Base-by-base conservation (phyloP, 441 rosid species). In the Gossypium davidsonii region DNA sequence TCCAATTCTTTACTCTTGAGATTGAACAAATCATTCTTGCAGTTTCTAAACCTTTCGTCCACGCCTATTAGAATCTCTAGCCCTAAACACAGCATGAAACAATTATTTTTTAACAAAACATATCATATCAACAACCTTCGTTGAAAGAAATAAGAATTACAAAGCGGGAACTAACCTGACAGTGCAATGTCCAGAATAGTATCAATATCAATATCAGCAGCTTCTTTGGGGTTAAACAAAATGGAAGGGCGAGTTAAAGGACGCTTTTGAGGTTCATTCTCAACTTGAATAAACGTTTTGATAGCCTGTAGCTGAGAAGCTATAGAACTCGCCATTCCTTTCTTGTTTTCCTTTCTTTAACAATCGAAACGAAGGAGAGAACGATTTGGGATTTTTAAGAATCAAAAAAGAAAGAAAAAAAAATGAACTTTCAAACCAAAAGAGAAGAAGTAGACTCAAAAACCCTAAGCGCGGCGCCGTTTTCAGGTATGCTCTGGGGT, bases 161-260 rank as follows among this genome's bases (percentile, higher is more conserved):
- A 66, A 42, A 64, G 72, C 62, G 9, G 14, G 21, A 66, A 71
- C 79, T 31, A 1, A 93, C 99, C 99, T 76, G 90, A 79, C 72
- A 85, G 81, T 1, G 93, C 97, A 12, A 89, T 85, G 61, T 64
- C 74, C 25, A 84, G 78, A 46, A 96, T 84, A 14, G 92, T 79
- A 4, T 96, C 98, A 67, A 87, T 76, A 67, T 93, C 97, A 8
- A 91, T 75, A 77, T 96, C 99, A 3, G 93, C 91, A 12, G 96
- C 96, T 80, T 87, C 88, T 75, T 85, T 87, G 48, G 93, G 79
- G 58, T 74, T 80, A 73, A 82, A 90, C 1, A 90, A 74, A 55
- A 90, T 58, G 60, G 96, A 86, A 15, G 93, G 90, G 23, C 90
- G 87, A 65, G 88, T 86, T 46, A 89, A 76, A 14, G 93, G 91